Base-by-base conservation (phyloP, 2,329 filamentous ascomycete species). In the Cladophialophora exuberans region DNA sequence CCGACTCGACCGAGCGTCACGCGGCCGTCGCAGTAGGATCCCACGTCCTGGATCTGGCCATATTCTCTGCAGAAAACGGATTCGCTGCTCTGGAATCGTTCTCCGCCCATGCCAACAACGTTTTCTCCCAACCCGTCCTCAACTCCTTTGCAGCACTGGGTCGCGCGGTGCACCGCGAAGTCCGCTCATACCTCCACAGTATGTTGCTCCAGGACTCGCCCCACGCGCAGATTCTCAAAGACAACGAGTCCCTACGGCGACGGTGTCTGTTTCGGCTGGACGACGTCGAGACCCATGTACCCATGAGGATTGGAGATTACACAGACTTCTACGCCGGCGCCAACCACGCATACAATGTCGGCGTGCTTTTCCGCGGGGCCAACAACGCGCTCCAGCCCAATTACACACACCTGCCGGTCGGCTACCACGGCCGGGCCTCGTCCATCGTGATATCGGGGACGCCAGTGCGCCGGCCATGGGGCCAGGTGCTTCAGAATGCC, bases 241-340 rank as follows among this genome's bases (percentile, higher is more conserved):
- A 85, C 50, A 88, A 90, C 64, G 67, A 70, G 1, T 64, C 72
- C 1, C 71, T 88, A 15, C 82, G 83, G 54, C 73, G 81, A 53
- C 73, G 78, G 48, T 82, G 79, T 0, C 70, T 92, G 7, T 58
- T 90, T 3, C 80, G 79, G 0, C 78, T 84, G 45, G 74, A 77
- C 3, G 73, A 83, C 13, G 81, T 86, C 44, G 81, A 77, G 59
- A 85, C 81, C 66, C 87, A 91, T 65, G 67, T 93, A 5, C 89
- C 89, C 2, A 85, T 94, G 82, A 77, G 79, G 52, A 89, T 93
- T 62, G 87, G 88, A 26, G 89, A 93, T 70, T 94, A 93, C 70
- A 90, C 89, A 1, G 89, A 94, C 70, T 94, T 94, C 75, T 94
- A 89, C 67, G 89, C 87, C 10, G 89, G 89, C 11, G 75, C 86